Percentiles rank a stretch among this genome's conserved stretches.
Evolutionary conservation across 208 protist species (phyloP).

Genomic region (Porcisia hertigi): DNA sequence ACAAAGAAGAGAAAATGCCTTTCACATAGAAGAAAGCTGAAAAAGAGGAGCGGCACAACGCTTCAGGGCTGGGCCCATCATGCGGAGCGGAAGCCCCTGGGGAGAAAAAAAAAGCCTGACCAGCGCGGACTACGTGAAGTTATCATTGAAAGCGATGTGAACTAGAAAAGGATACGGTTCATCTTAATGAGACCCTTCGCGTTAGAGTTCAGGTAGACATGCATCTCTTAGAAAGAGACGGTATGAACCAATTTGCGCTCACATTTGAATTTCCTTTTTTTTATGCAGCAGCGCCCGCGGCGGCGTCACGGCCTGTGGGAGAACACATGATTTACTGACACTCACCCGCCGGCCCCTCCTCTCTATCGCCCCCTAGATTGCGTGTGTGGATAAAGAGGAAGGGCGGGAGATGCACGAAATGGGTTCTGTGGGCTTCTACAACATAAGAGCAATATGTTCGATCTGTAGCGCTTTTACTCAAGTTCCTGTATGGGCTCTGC

Average conservation of each 20-base stretch:
- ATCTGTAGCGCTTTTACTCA: not conserved
- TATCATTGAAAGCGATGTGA: too few species aligned
- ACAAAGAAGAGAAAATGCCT: not conserved
- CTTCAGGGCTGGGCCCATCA: too few species aligned
- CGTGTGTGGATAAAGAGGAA: too few species aligned
- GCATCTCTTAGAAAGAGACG: not conserved
- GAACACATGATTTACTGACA: not conserved
- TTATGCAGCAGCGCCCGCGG: too few species aligned
- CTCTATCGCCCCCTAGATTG: not conserved
- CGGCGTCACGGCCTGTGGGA: not conserved
- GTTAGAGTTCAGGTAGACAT: too few species aligned
- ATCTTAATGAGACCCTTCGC: too few species aligned
- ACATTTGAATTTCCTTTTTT: not conserved
- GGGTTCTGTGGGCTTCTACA: not conserved
- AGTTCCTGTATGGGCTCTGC: not conserved
- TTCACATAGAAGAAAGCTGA: not conserved
- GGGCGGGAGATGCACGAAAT: not conserved
- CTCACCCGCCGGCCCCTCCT: not conserved
- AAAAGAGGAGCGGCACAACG: not conserved
- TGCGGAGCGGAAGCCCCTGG: too few species aligned
- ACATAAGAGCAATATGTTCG: not conserved
- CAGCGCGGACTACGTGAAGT: too few species aligned
- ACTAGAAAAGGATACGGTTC: too few species aligned
- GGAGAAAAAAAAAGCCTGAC: too few species aligned
- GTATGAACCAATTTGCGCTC: too few species aligned